Evolutionary conservation across 139 green algal species (phyloP).

Genomic region (Tetraselmis striata): DNA sequence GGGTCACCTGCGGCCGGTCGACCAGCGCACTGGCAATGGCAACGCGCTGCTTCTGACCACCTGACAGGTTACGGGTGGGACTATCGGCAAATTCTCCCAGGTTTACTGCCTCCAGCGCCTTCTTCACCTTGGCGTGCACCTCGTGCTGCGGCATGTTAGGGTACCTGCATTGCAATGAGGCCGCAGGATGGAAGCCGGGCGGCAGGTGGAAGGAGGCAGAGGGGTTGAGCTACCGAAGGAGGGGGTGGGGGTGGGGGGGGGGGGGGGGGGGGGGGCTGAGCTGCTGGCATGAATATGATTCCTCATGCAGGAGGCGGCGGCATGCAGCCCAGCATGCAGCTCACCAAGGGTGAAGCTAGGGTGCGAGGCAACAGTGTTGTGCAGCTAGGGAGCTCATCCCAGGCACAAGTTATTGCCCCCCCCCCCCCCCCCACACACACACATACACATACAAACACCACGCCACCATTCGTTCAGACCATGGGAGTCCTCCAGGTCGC

Average conservation of each 20-base stretch:
- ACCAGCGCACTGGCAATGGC: conserved; percentile 81
- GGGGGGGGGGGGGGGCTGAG: neutral
- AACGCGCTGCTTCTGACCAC: conserved; percentile 94
- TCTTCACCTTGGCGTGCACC: conserved; percentile 41
- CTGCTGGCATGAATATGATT: neutral
- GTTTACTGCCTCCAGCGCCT: conserved; percentile 68
- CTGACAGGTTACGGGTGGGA: conserved; percentile 79
- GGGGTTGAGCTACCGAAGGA: no score
- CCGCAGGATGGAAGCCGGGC: neutral
- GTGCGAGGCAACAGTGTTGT: no score
- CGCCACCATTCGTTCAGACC: no score
- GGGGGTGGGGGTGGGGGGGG: neutral
- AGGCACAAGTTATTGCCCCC: no score
- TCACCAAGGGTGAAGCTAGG: no score
- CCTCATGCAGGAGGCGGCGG: no score
- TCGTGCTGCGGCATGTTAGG: conserved; percentile 36
- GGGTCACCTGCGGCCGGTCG: conserved; percentile 4
- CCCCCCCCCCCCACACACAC: no score
- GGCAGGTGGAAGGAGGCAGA: neutral
- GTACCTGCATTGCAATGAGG: conserved; percentile 40
- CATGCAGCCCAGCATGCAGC: no score
- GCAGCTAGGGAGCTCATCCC: no score
- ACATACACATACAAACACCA: no score
- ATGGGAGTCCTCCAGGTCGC: no score
- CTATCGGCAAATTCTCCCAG: conserved; percentile 64